A percentile compares a stretch with the other conserved stretches of the same genome.
Evolutionary conservation across 306 rosid species (phyloP).

Genomic region (Acmispon strigosus): DNA sequence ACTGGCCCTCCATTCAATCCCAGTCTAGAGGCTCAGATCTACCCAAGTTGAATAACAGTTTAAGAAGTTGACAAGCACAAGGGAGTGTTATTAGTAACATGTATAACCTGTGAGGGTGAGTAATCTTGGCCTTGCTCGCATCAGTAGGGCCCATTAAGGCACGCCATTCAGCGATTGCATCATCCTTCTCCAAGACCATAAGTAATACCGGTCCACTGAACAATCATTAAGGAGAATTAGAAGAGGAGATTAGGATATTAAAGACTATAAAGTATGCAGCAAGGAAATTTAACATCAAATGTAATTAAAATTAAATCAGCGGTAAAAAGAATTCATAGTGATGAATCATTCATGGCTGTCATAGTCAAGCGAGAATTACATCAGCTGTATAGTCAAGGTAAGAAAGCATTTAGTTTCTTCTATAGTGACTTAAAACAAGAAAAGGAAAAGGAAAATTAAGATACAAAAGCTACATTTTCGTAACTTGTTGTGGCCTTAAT

Average conservation of each 20-base stretch:
- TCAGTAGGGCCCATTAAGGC: conserved; percentile 90
- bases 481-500: background rate
- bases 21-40: background rate
- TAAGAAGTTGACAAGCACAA: background rate
- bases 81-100: conserved; percentile 10
- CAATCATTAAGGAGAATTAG: background rate
- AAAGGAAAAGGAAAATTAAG: background rate
- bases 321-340: background rate
- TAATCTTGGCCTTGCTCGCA: conserved; percentile 67
- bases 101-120: conserved; percentile 78
- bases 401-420: background rate
- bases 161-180: conserved; percentile 87
- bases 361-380: background rate
- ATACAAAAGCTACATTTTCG: background rate
- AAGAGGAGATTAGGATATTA: background rate
- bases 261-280: conserved; percentile 2
- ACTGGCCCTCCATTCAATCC: background rate
- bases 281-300: conserved; percentile 16
- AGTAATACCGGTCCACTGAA: conserved; percentile 67
- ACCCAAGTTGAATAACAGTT: background rate
- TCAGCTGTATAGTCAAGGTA: background rate
- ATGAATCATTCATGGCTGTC: background rate
- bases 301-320: background rate
- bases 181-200: conserved; percentile 82
- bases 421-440: background rate